Evolutionary conservation across 2,329 filamentous ascomycete species (phyloP).

Genomic region (Penicillium sp.): DNA sequence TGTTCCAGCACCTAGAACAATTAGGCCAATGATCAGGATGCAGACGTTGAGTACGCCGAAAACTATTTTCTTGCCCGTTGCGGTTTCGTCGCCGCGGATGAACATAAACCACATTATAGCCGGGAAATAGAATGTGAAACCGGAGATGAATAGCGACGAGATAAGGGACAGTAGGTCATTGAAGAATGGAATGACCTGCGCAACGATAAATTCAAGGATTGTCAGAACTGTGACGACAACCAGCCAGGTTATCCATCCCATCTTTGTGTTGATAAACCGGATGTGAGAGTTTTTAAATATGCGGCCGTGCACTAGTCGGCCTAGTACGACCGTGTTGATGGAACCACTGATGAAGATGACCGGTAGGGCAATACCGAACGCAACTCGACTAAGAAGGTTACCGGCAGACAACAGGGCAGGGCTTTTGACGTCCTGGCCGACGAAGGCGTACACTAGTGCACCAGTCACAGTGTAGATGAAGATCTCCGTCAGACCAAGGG

Average conservation of each 20-base stretch:
- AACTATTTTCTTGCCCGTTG: background rate
- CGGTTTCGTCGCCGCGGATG: background rate
- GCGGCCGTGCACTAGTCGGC: background rate
- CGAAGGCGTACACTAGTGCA: background rate
- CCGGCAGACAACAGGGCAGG: background rate
- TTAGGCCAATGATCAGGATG: background rate
- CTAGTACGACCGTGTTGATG: background rate
- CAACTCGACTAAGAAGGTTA: background rate
- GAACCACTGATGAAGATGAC: background rate
- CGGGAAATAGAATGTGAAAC: constrained; percentile 1
- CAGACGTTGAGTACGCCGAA: background rate
- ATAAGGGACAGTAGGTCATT: background rate
- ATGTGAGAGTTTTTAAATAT: background rate
- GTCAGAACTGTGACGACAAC: background rate
- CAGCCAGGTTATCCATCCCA: background rate
- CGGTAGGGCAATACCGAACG: background rate
- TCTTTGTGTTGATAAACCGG: background rate
- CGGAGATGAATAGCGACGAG: background rate
- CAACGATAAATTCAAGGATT: background rate
- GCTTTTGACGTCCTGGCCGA: background rate
- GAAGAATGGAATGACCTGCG: background rate
- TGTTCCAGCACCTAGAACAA: background rate
- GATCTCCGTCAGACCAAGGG: background rate
- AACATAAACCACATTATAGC: constrained; percentile 3
- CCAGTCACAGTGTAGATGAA: background rate